Base-by-base conservation (phyloP, 345 rosid species). In the Psidium guajava region DNA sequence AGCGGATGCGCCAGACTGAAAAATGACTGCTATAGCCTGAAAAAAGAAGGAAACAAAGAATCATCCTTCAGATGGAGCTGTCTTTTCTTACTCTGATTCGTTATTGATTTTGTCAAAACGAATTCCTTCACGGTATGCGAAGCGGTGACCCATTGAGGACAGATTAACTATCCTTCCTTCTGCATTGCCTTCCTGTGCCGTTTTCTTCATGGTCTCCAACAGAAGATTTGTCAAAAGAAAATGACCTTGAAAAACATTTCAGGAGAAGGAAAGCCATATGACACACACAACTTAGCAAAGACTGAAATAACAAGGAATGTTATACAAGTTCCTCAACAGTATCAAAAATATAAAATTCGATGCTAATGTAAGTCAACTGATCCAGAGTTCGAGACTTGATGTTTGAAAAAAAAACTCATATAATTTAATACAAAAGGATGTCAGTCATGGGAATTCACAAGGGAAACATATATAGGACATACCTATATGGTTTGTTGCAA, bases 401-500 rank as follows among this genome's bases (percentile, higher is more conserved):
- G 5, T 50, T 25, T 51, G 81, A 52, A 42, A 21, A 85, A 52
- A 40, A 7, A 57, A 21, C 54, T 53, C 52, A 15, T 32, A 11
- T 10, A 32, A 83, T 47, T 0, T 27, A 83, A 64, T 16, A 84
- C 50, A 84, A 15, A 25, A 58, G 56, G 54, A 57, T 57, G 47
- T 25, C 21, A 0, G 18, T 2, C 40, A 84, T 47, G 55, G 69
- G 16, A 69, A 51, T 44, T 36, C 3, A 1, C 11, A n/a, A 50
- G 55, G 16, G 50, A 56, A 51, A 47, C 40, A 44, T 20, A 53
- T 52, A 27, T 55, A 6, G 54, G 82, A 84, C 90, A 83, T 88
- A 93, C 94, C 94, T n/a, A 93, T 9, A 88, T 93, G 95, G 86
- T 93, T 93, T 21, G 93, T 93, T 64, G 95, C 94, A 85, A 91